Evolutionary conservation across 2,329 filamentous ascomycete genomes (phyloP).

Genomic region (Cladosporium oxysporum): DNA sequence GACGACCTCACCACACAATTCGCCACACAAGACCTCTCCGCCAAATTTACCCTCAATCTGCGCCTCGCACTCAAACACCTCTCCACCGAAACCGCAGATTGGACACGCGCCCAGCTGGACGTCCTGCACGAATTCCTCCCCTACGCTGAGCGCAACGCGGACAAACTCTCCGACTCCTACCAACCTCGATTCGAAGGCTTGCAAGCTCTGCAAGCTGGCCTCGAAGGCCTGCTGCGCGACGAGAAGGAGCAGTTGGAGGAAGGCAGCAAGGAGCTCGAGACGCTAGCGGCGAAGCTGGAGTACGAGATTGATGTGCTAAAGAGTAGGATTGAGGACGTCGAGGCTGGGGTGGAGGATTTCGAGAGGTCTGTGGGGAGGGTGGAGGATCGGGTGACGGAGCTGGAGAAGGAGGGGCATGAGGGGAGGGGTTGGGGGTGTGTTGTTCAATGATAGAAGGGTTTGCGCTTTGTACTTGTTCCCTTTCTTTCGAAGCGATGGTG

Average conservation of each 20-base stretch:
- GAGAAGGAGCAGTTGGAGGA: conserved; percentile 71
- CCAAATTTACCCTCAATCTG: conserved; percentile 59
- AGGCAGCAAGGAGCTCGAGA: conserved; percentile 74
- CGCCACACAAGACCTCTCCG: conserved; percentile 35
- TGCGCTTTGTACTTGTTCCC: not conserved
- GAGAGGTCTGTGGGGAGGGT: conserved; percentile 67
- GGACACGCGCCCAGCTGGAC: conserved; percentile 61
- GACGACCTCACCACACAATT: conserved; percentile 28
- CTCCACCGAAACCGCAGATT: conserved; percentile 48
- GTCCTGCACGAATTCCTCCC: conserved; percentile 57
- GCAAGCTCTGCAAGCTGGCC: conserved; percentile 65
- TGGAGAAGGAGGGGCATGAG: conserved; percentile 60
- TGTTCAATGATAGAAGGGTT: conserved; percentile 19
- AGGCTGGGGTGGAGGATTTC: conserved; percentile 78
- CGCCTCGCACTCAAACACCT: conserved; percentile 53
- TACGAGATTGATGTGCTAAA: conserved; percentile 85
- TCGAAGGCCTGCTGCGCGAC: conserved; percentile 67
- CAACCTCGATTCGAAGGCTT: conserved; percentile 70
- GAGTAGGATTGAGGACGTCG: conserved; percentile 81
- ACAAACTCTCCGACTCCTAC: conserved; percentile 68
- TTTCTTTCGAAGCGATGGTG: not conserved
- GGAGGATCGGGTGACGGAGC: conserved; percentile 49
- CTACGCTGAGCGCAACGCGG: conserved; percentile 62
- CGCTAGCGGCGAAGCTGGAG: conserved; percentile 80
- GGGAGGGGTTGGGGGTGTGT: conserved; percentile 32